Base-by-base conservation (phyloP, 495 filamentous ascomycete genomes). In the Penicillium odoratum region DNA sequence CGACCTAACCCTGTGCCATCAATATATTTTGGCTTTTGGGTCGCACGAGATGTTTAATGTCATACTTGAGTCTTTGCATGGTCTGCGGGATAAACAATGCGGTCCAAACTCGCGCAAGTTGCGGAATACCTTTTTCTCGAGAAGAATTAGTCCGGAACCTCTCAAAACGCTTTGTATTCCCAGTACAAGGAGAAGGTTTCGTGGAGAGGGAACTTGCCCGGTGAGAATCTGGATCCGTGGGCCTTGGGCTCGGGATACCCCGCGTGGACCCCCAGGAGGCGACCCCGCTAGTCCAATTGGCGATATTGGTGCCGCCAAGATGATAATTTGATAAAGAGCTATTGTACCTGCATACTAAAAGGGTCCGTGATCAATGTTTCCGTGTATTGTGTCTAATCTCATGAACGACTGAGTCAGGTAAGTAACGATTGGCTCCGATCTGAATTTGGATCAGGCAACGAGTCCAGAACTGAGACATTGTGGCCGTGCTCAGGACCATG, bases 21-120 rank as follows among this genome's bases (percentile, higher is more conserved):
- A 53, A 61, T 61, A 42, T 43, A 44, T 33, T 49, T 48, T 33
- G 28, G 6, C 33, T 15, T 51, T 45, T 28, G 47, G 56, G 56
- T 58, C 29, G 51, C 48, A 59, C 50, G 28, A 30, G 46, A 31
- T 30, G 46, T 16, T 48, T 30, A 30, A 6, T 30, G 4, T 16
- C 44, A 47, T 13, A 28, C 28, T 18, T 3, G 26, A 30, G 25
- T 2, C 6, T n/a, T 29, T 30, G 28, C 26, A 29, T 7, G 28
- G 21, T 30, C 21, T 29, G 46, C 15, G 46, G 13, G 26, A 48
- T 48, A n/a, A 48, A 48, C 46, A 13, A 30, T 26, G 26, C 15
- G 26, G 46, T 31, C 46, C 15, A 31, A 31, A 16, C 26, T 48
- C 26, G 15, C 28, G 26, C 15, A 3, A 4, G 5, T 4, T 15